A percentile compares a stretch with the other conserved stretches of the same genome.
phyloP scores from a whole-genome alignment of 257 asterid species.

The Petrea volubilis region DNA sequence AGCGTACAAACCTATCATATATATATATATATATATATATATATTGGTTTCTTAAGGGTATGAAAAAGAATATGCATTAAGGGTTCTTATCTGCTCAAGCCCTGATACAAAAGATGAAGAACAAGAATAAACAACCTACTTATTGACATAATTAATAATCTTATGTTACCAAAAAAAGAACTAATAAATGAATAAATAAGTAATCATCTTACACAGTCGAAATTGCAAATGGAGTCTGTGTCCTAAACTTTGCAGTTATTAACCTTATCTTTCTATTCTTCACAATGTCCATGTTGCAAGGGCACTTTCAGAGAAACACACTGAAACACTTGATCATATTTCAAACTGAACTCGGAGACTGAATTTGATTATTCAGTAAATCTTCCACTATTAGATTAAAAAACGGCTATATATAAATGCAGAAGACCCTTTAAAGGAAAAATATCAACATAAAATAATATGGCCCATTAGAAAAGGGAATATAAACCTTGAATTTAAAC shows the following conservation, averaged over 20 bases:
- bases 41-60: too few relatives aligned
- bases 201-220: background rate
- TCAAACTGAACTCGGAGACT: background rate
- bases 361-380: background rate
- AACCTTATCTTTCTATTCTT: background rate
- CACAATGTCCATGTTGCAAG: background rate
- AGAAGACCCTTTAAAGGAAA: background rate
- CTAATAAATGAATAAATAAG: too few relatives aligned
- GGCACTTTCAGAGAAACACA: background rate
- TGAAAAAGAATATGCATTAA: too few relatives aligned
- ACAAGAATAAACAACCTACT: background rate
- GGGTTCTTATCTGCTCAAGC: background rate
- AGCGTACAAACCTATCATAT: too few relatives aligned
- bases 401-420: background rate
- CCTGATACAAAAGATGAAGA: background rate
- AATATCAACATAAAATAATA: background rate
- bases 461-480: background rate
- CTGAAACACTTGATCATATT: background rate
- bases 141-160: background rate
- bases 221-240: background rate
- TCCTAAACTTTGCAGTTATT: background rate
- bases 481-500: background rate
- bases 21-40: too few relatives aligned
- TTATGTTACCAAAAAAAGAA: too few relatives aligned
- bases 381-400: background rate